Evolutionary conservation across 2,329 filamentous ascomycete genomes (phyloP).

Genomic region (Colletotrichum sp.): DNA sequence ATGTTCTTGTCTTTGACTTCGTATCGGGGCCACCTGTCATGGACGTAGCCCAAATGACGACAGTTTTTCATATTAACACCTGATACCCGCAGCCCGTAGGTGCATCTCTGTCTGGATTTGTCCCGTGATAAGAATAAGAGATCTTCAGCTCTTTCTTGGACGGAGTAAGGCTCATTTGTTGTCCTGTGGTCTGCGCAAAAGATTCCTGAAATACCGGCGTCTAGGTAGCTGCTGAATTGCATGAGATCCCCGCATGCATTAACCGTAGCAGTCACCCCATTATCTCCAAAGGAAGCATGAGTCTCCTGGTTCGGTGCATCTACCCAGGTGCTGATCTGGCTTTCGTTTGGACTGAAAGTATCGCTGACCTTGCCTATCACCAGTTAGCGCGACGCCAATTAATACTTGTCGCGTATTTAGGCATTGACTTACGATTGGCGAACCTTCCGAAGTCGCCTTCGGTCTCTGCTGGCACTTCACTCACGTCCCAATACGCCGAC

Average conservation of each 20-base stretch:
- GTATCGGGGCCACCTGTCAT: neutral
- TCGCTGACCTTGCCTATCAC: neutral
- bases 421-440: neutral
- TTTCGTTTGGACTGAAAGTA: neutral
- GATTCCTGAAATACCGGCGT: neutral
- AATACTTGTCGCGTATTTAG: neutral
- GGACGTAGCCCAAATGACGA: neutral
- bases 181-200: neutral
- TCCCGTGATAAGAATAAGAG: rapidly evolving
- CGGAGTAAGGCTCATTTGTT: neutral
- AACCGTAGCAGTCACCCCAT: neutral
- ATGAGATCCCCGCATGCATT: neutral
- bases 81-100: neutral
- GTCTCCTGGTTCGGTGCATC: neutral
- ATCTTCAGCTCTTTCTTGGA: neutral
- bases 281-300: neutral
- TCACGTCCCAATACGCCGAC: rapidly evolving
- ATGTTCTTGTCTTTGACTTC: neutral
- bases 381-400: neutral
- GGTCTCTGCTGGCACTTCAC: neutral
- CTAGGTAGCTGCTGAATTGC: neutral
- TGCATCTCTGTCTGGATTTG: rapidly evolving
- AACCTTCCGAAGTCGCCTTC: rapidly evolving
- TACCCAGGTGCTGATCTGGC: neutral
- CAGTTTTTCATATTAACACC: rapidly evolving